A percentile compares a stretch with the other conserved stretches of the same genome.
These are phyloP conservation scores for Capsicum pubescens DNA, from an alignment of 257 asterid species.

Conservation along the genomic window DNA sequence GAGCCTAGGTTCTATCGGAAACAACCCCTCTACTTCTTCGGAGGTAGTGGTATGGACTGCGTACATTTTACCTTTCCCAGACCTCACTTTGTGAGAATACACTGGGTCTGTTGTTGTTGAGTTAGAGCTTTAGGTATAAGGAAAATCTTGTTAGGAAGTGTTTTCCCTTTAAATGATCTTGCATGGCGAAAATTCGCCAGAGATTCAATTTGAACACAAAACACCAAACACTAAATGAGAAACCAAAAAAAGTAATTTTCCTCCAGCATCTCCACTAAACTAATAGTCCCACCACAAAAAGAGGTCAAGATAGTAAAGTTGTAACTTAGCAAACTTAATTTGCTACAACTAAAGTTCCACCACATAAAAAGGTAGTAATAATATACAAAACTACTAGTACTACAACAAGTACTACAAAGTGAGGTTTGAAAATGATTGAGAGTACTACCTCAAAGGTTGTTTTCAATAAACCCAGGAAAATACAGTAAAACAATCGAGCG, in stretches of 20 bases:
- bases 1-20: no score
- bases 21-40: no score
- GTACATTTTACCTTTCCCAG: no score
- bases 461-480: no score
- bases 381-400: not conserved
- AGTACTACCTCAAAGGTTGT: no score
- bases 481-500: no score
- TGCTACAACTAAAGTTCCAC: not conserved
- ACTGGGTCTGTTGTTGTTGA: not conserved
- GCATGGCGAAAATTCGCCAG: not conserved
- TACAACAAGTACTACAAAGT: not conserved
- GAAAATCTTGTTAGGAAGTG: not conserved
- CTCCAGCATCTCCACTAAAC: not conserved
- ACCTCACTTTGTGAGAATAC: no score
- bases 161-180: not conserved
- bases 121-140: not conserved
- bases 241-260: not conserved
- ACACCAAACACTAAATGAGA: not conserved
- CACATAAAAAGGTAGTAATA: not conserved
- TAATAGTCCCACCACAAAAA: not conserved
- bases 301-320: not conserved
- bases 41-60: no score
- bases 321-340: not conserved
- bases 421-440: no score
- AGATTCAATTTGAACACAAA: no score